Conservation (phyloP, 176 grass and related monocot species). For the Carex parvula region DNA sequence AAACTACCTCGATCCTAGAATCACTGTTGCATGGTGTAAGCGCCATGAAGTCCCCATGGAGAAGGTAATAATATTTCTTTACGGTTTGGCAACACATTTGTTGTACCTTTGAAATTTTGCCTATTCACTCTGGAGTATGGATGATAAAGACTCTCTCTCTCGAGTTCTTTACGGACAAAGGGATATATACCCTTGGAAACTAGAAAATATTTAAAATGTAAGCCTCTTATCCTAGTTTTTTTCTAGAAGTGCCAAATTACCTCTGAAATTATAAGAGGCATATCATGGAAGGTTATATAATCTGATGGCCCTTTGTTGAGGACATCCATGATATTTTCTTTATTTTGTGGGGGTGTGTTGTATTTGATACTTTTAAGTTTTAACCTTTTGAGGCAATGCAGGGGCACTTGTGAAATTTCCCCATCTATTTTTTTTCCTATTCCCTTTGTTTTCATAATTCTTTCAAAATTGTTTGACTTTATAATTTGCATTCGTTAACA, state of each 20-base stretch:
- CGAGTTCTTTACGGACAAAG: neutral
- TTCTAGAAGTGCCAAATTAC: neutral
- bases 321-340: neutral
- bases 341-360: neutral
- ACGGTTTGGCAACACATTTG: neutral
- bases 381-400: neutral
- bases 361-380: neutral
- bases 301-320: neutral
- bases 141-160: neutral
- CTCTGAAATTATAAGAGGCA: neutral
- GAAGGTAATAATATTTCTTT: constrained; percentile 50
- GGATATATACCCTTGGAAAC: neutral
- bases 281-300: neutral
- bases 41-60: constrained; percentile 97
- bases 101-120: neutral
- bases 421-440: neutral
- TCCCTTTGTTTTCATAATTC: neutral
- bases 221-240: neutral
- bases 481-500: constrained; percentile 32
- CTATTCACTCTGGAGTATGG: neutral
- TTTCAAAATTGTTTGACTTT: constrained; percentile 1
- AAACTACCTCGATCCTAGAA: constrained; percentile 97
- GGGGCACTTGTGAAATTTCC: neutral
- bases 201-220: neutral
- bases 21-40: constrained; percentile 97